Conservation (phyloP, 148 eudicot genomes). For the Vaccinium vitisidaea region DNA sequence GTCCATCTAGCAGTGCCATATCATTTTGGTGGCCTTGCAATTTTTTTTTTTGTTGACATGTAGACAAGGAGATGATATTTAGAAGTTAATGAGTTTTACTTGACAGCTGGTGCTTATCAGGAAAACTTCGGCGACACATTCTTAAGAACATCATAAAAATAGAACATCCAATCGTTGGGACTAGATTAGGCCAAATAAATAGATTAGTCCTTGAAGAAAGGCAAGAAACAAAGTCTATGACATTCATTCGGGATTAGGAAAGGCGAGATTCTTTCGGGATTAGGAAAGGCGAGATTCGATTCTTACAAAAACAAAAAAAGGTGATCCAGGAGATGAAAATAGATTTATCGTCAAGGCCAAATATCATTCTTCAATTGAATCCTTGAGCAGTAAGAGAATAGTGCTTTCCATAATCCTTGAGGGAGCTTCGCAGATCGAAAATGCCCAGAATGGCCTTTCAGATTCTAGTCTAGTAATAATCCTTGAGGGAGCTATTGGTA, state of each 20-base stretch:
- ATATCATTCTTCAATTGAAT: not conserved
- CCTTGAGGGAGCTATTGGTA: too few relatives aligned
- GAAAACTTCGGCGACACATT: not conserved
- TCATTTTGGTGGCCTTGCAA: too few relatives aligned
- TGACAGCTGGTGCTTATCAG: not conserved
- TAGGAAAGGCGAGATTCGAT: not conserved
- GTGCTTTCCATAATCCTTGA: not conserved
- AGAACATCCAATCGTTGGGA: not conserved
- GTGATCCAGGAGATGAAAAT: not conserved
- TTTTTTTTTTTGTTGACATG: too few relatives aligned
- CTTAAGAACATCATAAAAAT: not conserved
- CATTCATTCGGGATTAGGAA: not conserved
- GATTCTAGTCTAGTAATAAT: too few relatives aligned
- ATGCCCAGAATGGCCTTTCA: too few relatives aligned
- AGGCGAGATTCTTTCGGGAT: not conserved
- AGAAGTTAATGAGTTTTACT: not conserved
- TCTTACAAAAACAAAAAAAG: too few relatives aligned
- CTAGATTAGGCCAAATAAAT: not conserved
- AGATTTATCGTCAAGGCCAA: not conserved
- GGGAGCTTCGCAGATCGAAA: too few relatives aligned
- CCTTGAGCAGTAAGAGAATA: not conserved
- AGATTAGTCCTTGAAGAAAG: not conserved
- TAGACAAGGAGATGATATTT: not conserved
- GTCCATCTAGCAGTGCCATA: not conserved
- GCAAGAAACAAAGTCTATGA: not conserved